A percentile compares a stretch with the other conserved stretches of the same genome.
These are phyloP conservation scores for Cardamine resedifolia DNA, from an alignment of 345 rosid species.

Conservation along the genomic window DNA sequence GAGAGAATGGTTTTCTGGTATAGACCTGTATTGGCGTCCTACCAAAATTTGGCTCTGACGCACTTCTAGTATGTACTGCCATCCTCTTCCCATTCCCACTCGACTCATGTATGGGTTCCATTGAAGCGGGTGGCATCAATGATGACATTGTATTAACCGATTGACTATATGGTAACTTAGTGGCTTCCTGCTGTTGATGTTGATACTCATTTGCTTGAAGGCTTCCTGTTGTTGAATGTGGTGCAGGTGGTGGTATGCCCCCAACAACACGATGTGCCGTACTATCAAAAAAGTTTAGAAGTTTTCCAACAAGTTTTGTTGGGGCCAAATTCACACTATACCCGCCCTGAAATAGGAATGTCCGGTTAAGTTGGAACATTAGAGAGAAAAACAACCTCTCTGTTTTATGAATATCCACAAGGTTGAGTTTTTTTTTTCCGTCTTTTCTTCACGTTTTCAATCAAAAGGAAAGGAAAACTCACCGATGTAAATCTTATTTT, in stretches of 20 bases:
- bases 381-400: too few relatives aligned
- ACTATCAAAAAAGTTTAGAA: constrained; percentile 61
- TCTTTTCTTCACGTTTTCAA: background rate
- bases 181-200: constrained; percentile 40
- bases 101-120: constrained; percentile 58
- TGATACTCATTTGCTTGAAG: constrained; percentile 43
- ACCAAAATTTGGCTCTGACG: constrained; percentile 70
- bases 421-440: background rate
- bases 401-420: background rate
- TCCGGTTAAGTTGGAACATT: constrained; percentile 10
- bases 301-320: constrained; percentile 60
- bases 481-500: background rate
- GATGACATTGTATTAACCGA: constrained; percentile 56
- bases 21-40: constrained; percentile 60
- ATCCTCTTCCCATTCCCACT: constrained; percentile 39
- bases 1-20: background rate
- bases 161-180: constrained; percentile 48
- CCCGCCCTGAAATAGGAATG: constrained; percentile 54
- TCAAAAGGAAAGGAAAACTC: constrained; percentile 3
- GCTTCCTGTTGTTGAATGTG: constrained; percentile 44
- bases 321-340: constrained; percentile 56
- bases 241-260: constrained; percentile 59
- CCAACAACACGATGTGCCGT: constrained; percentile 79
- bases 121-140: constrained; percentile 49
- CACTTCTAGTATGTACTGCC: constrained; percentile 60